Percentiles rank a stretch among this genome's conserved stretches.
phyloP scores from a whole-genome alignment of 495 filamentous ascomycete species.

The Astrocystis sublimbata region DNA sequence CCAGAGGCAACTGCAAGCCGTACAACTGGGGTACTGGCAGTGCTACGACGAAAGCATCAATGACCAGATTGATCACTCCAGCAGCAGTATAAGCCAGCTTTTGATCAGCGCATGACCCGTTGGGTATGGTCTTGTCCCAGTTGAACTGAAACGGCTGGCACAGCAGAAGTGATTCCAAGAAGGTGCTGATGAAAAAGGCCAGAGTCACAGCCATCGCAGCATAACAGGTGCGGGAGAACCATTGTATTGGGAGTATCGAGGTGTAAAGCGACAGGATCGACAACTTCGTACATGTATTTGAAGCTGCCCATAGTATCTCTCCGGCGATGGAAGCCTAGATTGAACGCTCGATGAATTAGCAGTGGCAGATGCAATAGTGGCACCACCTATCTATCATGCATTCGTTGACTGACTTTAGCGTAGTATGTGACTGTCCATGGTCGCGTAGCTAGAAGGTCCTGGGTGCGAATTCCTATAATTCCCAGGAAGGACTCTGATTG shows the following conservation, averaged over 20 bases:
- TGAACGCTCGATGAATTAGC: background rate
- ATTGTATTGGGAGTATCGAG: background rate
- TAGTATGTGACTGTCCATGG: background rate
- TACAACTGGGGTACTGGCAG: background rate
- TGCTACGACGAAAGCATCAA: background rate
- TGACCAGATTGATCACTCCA: background rate
- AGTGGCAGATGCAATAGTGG: background rate
- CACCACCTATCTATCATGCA: no score
- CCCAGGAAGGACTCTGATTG: background rate
- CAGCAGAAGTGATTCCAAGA: background rate
- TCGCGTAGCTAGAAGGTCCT: background rate
- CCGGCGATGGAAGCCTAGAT: constrained; percentile 28
- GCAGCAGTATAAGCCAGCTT: background rate
- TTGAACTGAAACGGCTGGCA: background rate
- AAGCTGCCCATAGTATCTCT: constrained; percentile 18
- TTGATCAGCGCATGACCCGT: background rate
- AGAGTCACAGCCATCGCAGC: background rate
- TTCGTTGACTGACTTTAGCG: no score
- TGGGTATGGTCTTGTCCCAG: background rate
- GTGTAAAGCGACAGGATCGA: constrained; percentile 18
- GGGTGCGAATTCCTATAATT: background rate
- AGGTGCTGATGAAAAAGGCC: background rate
- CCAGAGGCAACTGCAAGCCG: background rate
- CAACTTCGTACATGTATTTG: constrained; percentile 13
- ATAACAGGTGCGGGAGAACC: background rate